Base-by-base conservation (phyloP, 805 yeast genomes). In the Suhomyces xylopsoci region DNA sequence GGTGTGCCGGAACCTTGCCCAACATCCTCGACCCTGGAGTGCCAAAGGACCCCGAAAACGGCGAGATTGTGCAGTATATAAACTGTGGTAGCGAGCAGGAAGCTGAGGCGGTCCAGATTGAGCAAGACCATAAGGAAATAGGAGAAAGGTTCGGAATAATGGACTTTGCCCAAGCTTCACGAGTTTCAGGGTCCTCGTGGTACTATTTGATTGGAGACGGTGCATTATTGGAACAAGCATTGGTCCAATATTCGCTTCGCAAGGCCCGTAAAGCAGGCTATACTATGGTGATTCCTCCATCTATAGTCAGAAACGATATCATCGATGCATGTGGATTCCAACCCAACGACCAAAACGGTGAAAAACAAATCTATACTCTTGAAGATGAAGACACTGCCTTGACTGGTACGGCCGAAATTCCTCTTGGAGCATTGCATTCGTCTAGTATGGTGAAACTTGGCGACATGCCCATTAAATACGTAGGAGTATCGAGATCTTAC, bases 391-490 rank as follows among this genome's bases (percentile, higher is more conserved):
- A 76, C 22, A 68, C 85, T 48, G 86, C 96, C 40, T 72, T 94
- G 28, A 85, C 93, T 0, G 99, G 98, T 1, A 94, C 99, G 0
- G 97, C 98, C 0, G 99, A 94, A 65, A 93, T 94, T 32, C 90
- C 99, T 0, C 67, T 94, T 25, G 99, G 97, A 0, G 97, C 91
- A 0, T 70, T 86, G 55, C 84, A 82, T 50, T 80, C 86, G 5
- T 80, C 86, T 52, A 73, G 75, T 22, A 68, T 73, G 0, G 71
- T 86, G 41, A 63, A 52, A 2, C 48, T 55, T 6, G 45, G 62
- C 1, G 68, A 75, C 0, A 70, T 82, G 5, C 91, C 96, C 0
- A 57, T 73, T 12, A 84, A 81, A 60, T 73, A 81, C 26, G 94
- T 84, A 10, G 99, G 97, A 0, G 77, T 90, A 1, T 87, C 96